phyloP scores from a whole-genome alignment of 768 basidiomycete genomes.

The Coprinopsis marcescibilis region DNA sequence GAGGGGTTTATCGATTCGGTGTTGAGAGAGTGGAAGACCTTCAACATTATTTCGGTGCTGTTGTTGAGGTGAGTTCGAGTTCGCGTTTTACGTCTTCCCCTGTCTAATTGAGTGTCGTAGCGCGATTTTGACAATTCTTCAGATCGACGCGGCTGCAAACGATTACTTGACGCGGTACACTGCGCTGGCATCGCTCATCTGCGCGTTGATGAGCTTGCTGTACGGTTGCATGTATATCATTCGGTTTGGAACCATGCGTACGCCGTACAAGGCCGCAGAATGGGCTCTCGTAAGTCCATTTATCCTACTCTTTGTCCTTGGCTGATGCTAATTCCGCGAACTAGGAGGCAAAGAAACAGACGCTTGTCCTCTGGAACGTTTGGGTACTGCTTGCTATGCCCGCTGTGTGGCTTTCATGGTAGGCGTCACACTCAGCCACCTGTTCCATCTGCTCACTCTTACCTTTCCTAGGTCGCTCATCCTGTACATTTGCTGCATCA shows the following conservation, averaged over 20 bases:
- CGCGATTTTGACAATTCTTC: constrained; percentile 30
- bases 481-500: constrained; percentile 8
- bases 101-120: constrained; percentile 13
- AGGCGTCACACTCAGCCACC: neutral
- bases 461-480: constrained; percentile 2
- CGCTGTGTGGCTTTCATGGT: constrained; percentile 57
- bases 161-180: constrained; percentile 54
- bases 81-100: neutral
- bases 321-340: neutral
- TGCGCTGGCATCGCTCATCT: constrained; percentile 51
- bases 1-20: constrained; percentile 12
- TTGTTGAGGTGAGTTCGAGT: constrained; percentile 9
- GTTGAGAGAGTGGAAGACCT: constrained; percentile 13
- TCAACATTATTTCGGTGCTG: constrained; percentile 14
- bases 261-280: constrained; percentile 54
- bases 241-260: constrained; percentile 59
- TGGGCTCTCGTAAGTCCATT: constrained; percentile 56
- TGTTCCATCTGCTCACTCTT: neutral
- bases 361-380: constrained; percentile 46
- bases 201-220: constrained; percentile 54
- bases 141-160: constrained; percentile 32
- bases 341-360: constrained; percentile 44
- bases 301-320: too few species aligned
- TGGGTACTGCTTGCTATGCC: constrained; percentile 63
- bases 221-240: constrained; percentile 64